Conservation (phyloP, 192 early-diverging fungal species). For the Backusella macrospora region DNA sequence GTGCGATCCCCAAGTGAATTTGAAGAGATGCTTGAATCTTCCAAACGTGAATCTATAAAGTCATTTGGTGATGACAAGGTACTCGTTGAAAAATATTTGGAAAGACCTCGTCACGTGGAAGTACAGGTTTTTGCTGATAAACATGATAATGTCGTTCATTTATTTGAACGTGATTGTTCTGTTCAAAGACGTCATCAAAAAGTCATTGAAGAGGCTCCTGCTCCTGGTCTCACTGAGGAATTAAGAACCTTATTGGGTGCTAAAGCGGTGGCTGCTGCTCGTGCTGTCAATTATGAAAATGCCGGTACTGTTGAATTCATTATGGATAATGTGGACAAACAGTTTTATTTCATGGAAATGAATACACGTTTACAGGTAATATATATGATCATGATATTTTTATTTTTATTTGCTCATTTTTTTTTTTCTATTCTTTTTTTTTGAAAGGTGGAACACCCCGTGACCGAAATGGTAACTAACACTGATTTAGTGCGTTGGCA, state of each 20-base stretch:
- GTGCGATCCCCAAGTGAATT: constrained; percentile 79
- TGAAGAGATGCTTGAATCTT: constrained; percentile 81
- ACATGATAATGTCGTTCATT: constrained; percentile 84
- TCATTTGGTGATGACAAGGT: constrained; percentile 91
- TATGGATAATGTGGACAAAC: constrained; percentile 81
- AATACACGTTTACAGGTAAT: constrained; percentile 82
- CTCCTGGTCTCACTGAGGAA: constrained; percentile 76
- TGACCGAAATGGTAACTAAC: constrained; percentile 94
- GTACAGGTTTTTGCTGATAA: constrained; percentile 95
- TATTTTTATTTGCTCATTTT: not conserved
- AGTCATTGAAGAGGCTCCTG: constrained; percentile 95
- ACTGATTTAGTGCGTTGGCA: constrained; percentile 97
- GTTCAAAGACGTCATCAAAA: constrained; percentile 97
- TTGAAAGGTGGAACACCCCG: constrained; percentile 86
- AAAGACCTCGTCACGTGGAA: constrained; percentile 89
- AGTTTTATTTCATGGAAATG: constrained; percentile 99
- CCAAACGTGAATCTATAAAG: constrained; percentile 84
- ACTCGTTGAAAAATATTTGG: constrained; percentile 91
- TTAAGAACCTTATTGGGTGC: constrained; percentile 73
- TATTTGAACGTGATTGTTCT: constrained; percentile 96
- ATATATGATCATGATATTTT: not conserved
- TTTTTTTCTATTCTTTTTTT: not conserved
- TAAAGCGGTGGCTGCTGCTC: constrained; percentile 92
- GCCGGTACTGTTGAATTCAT: constrained; percentile 99
- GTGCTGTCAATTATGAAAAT: constrained; percentile 91